A percentile compares a stretch with the other conserved stretches of the same genome.
Conservation (phyloP, 192 early-diverging fungal genomes). For the Linnemannia schmuckeri region DNA sequence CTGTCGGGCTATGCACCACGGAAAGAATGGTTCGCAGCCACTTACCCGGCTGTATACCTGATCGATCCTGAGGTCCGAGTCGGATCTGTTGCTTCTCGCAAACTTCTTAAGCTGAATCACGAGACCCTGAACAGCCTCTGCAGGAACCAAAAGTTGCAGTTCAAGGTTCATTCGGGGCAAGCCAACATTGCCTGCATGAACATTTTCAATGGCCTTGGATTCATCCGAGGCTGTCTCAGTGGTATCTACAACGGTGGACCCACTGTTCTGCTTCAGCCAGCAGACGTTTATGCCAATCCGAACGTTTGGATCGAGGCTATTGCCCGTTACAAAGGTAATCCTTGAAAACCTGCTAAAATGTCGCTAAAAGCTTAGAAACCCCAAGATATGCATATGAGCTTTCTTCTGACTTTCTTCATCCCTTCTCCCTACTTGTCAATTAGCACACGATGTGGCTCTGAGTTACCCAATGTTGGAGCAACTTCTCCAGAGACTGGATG, state of each 20-base stretch:
- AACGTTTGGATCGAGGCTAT: conserved; percentile 55
- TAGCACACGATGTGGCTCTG: conserved; percentile 44
- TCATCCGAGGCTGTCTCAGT: conserved; percentile 37
- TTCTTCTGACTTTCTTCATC: neutral
- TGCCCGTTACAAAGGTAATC: conserved; percentile 53
- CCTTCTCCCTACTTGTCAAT: neutral
- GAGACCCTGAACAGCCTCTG: conserved; percentile 69
- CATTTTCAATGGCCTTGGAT: conserved; percentile 49
- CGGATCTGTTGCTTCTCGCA: conserved; percentile 21
- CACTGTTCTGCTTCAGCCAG: conserved; percentile 43
- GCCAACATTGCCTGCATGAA: conserved; percentile 53
- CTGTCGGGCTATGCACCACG: conserved; percentile 66
- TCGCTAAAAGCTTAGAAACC: neutral
- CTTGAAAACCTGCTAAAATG: neutral
- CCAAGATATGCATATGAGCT: neutral
- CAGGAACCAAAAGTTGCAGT: conserved; percentile 69
- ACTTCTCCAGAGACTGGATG: conserved; percentile 29
- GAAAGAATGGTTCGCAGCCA: conserved; percentile 68
- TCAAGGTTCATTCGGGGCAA: conserved; percentile 58
- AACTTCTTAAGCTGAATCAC: conserved; percentile 61
- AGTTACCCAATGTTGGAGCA: conserved; percentile 43
- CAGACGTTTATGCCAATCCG: conserved; percentile 50
- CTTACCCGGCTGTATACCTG: conserved; percentile 67
- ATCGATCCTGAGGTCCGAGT: conserved; percentile 55
- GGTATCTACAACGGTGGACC: conserved; percentile 54